Evolutionary conservation across 805 yeast genomes (phyloP).

Genomic region (Teunomyces panamensis): DNA sequence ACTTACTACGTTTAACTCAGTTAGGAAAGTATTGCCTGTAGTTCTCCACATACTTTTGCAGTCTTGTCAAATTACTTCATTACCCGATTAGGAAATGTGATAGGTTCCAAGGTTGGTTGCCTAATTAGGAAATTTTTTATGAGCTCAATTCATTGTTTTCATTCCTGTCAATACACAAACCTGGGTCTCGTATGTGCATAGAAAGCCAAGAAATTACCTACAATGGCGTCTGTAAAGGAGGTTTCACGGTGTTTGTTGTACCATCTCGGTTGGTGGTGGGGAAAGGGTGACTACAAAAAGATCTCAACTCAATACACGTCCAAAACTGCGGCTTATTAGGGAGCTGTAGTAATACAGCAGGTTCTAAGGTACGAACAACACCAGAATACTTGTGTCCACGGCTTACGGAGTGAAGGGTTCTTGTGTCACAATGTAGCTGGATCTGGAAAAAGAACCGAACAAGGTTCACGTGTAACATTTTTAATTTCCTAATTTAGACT

Average conservation of each 20-base stretch:
- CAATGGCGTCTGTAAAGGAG: background rate
- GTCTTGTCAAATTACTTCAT: slow-evolving; percentile 9
- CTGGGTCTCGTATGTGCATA: background rate
- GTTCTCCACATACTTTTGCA: background rate
- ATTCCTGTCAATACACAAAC: background rate
- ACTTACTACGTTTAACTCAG: slow-evolving; percentile 1
- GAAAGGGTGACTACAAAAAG: too few relatives aligned
- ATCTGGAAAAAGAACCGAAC: background rate
- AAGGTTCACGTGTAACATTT: background rate
- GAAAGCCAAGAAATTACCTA: background rate
- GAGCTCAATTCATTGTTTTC: background rate
- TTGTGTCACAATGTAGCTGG: background rate
- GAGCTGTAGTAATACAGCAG: too few relatives aligned
- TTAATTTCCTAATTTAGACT: background rate
- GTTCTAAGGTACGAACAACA: too few relatives aligned
- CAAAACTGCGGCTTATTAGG: too few relatives aligned
- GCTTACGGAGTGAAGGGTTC: background rate
- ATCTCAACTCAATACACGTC: too few relatives aligned
- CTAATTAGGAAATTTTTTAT: slow-evolving; percentile 17
- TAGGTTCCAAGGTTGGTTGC: slow-evolving; percentile 14
- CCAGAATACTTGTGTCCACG: background rate
- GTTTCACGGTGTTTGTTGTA: background rate
- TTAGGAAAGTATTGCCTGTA: slow-evolving; percentile 7
- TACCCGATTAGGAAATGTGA: slow-evolving; percentile 21
- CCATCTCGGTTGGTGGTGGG: too few relatives aligned